Evolutionary conservation across 1,284 basidiomycete species (phyloP), one percentile per base, ranked within the genome.

Genomic region (Sparassis latifolia): DNA sequence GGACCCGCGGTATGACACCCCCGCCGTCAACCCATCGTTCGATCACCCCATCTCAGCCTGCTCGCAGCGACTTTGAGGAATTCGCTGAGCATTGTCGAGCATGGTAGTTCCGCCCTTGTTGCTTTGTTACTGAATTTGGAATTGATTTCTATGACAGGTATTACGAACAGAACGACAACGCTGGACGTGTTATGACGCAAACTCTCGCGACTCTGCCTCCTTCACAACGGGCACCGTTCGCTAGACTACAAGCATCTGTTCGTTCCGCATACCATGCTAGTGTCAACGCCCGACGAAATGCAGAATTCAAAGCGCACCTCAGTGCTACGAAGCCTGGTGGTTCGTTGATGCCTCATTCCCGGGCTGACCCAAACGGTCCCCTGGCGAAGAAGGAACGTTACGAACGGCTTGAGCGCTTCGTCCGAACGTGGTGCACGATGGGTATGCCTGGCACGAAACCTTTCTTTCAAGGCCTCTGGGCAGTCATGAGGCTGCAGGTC

Each of bases 371-470:
- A 42, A 66, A 62, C 44, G 78, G 82, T 37, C 67, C 72, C 33
- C 63, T 75, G 10, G 86, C 88, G n/a, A 73, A 69, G 64, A 87
- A 86, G 70, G 87, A 89, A 63, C 79, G 87, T 12, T 77, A 78
- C 60, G 82, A 87, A 50, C 77, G 83, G 20, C 74, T 87, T 60
- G 80, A 84, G 52, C 74, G 79, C 38, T 89, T 90, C 63, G 67
- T 89, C 40, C 72, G 77, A 55, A 81, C 75, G 42, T 90, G 87
- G 88, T 89, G 86, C 62, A 87, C 82, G 27, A 74, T 80, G 68
- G 84, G 86, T 46, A 86, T 89, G 78, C 87, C 87, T 52, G 87
- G 88, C 35, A 86, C 87, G 40, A 80, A 78, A 59, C 86, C 87
- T 27, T 89, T 90, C 67, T 89, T 90, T 62, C 80, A 85, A 66